These are phyloP conservation scores for Ascochyta fabae DNA, from an alignment of 2,329 filamentous ascomycete species.

Conservation along the genomic window DNA sequence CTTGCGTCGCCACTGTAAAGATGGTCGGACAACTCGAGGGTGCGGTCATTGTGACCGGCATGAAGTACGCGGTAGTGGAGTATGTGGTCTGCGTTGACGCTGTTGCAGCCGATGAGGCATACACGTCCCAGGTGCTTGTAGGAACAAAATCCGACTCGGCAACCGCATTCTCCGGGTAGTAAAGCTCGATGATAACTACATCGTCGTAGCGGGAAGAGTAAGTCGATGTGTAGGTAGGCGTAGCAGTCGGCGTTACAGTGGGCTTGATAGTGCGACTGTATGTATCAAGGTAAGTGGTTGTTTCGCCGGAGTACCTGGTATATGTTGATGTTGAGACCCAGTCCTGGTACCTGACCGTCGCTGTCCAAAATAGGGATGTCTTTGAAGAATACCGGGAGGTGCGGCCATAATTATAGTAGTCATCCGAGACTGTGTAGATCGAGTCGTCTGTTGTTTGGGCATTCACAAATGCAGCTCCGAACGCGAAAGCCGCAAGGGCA, in stretches of 20 bases:
- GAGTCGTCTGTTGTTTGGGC: slow-evolving; percentile 9
- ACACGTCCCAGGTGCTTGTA: slow-evolving; percentile 10
- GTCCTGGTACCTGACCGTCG: slow-evolving; percentile 29
- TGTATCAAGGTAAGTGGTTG: slow-evolving; percentile 17
- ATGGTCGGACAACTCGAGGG: slow-evolving; percentile 35
- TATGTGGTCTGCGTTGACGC: slow-evolving; percentile 11
- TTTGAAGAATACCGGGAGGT: slow-evolving; percentile 8
- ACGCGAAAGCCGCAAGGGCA: slow-evolving; percentile 20
- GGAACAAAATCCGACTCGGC: slow-evolving; percentile 34
- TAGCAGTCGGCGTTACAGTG: slow-evolving; percentile 33
- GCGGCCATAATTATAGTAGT: slow-evolving; percentile 8
- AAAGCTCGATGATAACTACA: slow-evolving; percentile 26
- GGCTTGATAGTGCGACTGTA: slow-evolving; percentile 29
- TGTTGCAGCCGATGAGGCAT: slow-evolving; percentile 14
- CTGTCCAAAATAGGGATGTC: slow-evolving; percentile 35
- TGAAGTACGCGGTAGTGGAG: slow-evolving; percentile 26
- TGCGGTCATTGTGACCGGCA: slow-evolving; percentile 42
- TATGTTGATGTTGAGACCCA: slow-evolving; percentile 22
- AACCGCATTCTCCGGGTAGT: slow-evolving; percentile 32
- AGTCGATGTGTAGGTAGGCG: slow-evolving; percentile 25
- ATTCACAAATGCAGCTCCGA: slow-evolving; percentile 17
- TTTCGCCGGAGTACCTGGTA: slow-evolving; percentile 13
- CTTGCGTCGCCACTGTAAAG: slow-evolving; percentile 31
- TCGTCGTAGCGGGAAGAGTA: slow-evolving; percentile 17
- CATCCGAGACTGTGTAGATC: slow-evolving; percentile 7